A percentile compares a stretch with the other conserved stretches of the same genome.
phyloP scores from a whole-genome alignment of 257 asterid genomes.

The Solanum megistacrolobum region DNA sequence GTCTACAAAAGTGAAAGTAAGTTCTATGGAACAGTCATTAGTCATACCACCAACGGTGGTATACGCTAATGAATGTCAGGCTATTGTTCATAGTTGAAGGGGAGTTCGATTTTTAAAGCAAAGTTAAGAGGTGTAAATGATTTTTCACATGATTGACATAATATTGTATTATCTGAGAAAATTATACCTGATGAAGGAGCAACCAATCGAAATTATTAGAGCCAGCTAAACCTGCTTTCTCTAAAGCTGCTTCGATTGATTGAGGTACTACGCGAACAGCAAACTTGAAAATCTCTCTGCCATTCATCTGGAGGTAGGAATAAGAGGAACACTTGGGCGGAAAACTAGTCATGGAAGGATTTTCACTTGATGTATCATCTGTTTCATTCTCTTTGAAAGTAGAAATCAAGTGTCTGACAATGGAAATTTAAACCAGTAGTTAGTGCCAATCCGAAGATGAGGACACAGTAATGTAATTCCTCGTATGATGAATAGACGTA shows the following conservation, averaged over 20 bases:
- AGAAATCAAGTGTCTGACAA: slow-evolving; percentile 48
- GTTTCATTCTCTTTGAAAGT: slow-evolving; percentile 36
- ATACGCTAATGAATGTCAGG: background rate
- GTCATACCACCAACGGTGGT: no score
- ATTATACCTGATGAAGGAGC: slow-evolving; percentile 87
- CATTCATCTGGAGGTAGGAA: slow-evolving; percentile 88
- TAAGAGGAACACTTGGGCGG: slow-evolving; percentile 57
- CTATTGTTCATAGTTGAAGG: background rate
- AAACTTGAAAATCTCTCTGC: slow-evolving; percentile 88
- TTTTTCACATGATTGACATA: background rate
- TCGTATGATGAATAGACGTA: background rate
- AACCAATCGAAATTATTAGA: slow-evolving; percentile 73
- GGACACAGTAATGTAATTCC: background rate
- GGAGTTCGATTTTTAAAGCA: background rate
- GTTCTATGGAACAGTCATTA: background rate
- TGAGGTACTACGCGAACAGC: slow-evolving; percentile 86
- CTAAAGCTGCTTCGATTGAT: slow-evolving; percentile 67
- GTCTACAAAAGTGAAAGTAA: background rate
- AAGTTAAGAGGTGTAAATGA: background rate
- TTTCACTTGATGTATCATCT: slow-evolving; percentile 33
- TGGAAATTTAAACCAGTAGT: background rate
- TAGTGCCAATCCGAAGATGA: background rate
- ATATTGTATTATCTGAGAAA: background rate
- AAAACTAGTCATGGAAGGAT: slow-evolving; percentile 50
- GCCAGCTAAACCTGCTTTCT: slow-evolving; percentile 62